phyloP scores from a whole-genome alignment of 805 yeast genomes.

The Metschnikowia gruessii region DNA sequence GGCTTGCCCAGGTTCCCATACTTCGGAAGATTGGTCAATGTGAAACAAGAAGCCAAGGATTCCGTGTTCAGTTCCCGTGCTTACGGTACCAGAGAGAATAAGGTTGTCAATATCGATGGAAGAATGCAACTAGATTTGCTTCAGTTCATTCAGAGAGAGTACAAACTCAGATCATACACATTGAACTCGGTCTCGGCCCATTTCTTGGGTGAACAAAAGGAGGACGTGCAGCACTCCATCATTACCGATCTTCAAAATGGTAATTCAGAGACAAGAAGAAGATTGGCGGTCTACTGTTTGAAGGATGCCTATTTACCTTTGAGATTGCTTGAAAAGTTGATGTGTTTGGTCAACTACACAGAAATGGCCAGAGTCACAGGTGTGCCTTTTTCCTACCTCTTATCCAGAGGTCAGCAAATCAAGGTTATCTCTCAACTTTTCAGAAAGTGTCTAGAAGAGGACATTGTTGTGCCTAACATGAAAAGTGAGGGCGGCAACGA shows the following conservation, averaged over 20 bases:
- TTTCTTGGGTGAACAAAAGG: constrained; percentile 92
- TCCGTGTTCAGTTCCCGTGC: constrained; percentile 90
- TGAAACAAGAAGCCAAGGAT: constrained; percentile 76
- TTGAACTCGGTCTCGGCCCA: constrained; percentile 93
- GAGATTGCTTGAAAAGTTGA: constrained; percentile 82
- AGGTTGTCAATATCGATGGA: constrained; percentile 90
- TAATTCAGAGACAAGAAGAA: constrained; percentile 83
- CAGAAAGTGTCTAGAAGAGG: constrained; percentile 84
- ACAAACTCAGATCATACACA: constrained; percentile 90
- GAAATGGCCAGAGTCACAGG: constrained; percentile 99
- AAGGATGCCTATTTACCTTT: constrained; percentile 94
- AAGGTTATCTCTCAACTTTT: constrained; percentile 94
- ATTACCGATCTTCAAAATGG: constrained; percentile 95
- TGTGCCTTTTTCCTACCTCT: constrained; percentile 87
- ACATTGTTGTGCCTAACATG: constrained; percentile 88
- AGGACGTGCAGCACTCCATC: constrained; percentile 96
- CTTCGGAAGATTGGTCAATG: constrained; percentile 71
- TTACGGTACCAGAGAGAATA: constrained; percentile 92
- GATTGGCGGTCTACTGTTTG: constrained; percentile 94
- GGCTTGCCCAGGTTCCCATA: constrained; percentile 69
- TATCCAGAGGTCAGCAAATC: constrained; percentile 95
- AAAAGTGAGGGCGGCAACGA: constrained; percentile 77
- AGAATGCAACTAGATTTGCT: constrained; percentile 91
- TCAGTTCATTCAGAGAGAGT: constrained; percentile 92
- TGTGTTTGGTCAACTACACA: constrained; percentile 95